Evolutionary conservation across 2,329 filamentous ascomycete genomes (phyloP).

Genomic region (Sporothrix euskadiensis): DNA sequence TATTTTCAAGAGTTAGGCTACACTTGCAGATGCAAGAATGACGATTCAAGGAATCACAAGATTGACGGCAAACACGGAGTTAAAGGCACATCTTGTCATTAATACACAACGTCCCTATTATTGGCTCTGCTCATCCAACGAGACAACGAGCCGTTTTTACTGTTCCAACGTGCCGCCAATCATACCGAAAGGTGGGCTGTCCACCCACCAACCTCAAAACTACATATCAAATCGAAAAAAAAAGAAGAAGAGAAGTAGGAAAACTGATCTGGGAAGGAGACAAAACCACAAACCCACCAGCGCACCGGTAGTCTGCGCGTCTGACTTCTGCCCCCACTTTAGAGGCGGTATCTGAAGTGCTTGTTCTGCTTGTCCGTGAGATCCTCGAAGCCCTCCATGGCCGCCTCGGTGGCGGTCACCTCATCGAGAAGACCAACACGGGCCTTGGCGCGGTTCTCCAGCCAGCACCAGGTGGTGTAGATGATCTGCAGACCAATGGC

Average conservation of each 20-base stretch:
- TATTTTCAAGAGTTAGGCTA: not conserved
- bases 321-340: not conserved
- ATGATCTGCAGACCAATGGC: conserved; percentile 30
- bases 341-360: conserved; percentile 31
- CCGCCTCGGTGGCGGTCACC: conserved; percentile 23
- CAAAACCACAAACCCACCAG: not conserved
- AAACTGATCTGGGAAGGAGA: not conserved
- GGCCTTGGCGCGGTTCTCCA: conserved; percentile 29
- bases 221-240: not conserved
- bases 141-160: not conserved
- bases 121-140: not conserved
- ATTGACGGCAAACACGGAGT: not conserved
- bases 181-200: not conserved
- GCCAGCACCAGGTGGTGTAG: conserved; percentile 28
- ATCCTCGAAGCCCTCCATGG: conserved; percentile 30
- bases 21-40: not conserved
- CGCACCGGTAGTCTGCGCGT: not conserved
- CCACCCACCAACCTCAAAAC: not conserved
- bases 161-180: not conserved
- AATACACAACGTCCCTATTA: not conserved
- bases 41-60: not conserved
- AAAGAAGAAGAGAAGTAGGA: not conserved
- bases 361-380: conserved; percentile 33
- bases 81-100: not conserved
- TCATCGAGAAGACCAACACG: conserved; percentile 23